Base-by-base conservation (phyloP, 2,329 filamentous ascomycete species). In the Remersonia thermophila region DNA sequence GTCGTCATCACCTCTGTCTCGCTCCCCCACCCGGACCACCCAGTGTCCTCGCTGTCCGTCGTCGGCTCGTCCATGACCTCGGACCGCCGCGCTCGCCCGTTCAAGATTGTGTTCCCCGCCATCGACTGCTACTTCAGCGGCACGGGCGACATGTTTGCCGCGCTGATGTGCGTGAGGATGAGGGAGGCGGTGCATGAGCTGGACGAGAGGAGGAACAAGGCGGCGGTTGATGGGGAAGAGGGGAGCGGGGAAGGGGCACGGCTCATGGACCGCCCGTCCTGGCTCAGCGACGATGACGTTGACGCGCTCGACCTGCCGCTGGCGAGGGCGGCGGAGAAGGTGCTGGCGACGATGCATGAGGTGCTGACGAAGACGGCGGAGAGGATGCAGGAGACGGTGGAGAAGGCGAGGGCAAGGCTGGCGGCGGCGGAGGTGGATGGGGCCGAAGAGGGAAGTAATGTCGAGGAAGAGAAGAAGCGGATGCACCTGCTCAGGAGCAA, bases 61-160 rank as follows among this genome's bases (percentile, higher is more conserved):
- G 74, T 93, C 39, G 86, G 86, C 38, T 87, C 83, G 9, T 85
- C 78, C 13, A 78, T 77, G 53, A 70, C 66, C 37, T 71, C 67
- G 32, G 63, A 58, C 43, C 72, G 75, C 45, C 67, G 66, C 29
- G 77, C 89, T 0, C 79, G 91, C n/a, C 70, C 89, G 35, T 98
- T 96, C 67, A 78, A 80, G 51, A 79, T 96, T 51, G 76, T 82
- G 38, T 84, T 95, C 38, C 86, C 89, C 0, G 74, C 80, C 18
- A 78, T 95, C 41, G 83, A 94, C 54, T 83, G 86, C 60, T 94
- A 91, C 67, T 98, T 96, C 61, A 86, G 82, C 50, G 91, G 91
- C 28, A 96, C 93, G 0, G 91, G 91, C 32, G 91, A 98, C 63
- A 95, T 98, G 89, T 96, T 98, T 54, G 89, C 86, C 20, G 89